These are phyloP conservation scores for Rhododendron simsii DNA, from an alignment of 148 eudicot species.

Conservation along the genomic window DNA sequence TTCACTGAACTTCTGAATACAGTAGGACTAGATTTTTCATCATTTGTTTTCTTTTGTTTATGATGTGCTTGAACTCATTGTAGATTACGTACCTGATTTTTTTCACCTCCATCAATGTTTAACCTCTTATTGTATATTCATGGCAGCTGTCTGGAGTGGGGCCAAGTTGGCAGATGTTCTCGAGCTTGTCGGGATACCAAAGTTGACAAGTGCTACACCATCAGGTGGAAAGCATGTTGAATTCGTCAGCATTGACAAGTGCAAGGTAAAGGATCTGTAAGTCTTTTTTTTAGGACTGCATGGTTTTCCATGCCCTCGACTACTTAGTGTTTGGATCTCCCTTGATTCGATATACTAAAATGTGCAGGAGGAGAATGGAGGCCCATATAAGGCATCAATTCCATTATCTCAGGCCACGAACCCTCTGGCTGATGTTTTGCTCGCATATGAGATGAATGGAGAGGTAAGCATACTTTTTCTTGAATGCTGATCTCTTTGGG, in stretches of 20 bases:
- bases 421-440: constrained; percentile 83
- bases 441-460: constrained; percentile 97
- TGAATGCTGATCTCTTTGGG: background rate
- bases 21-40: background rate
- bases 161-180: constrained; percentile 94
- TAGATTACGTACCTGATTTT: background rate
- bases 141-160: constrained; percentile 82
- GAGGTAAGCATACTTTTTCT: constrained; percentile 34
- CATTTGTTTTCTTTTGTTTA: background rate
- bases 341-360: background rate
- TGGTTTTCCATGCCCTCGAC: constrained; percentile 52
- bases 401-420: constrained; percentile 79
- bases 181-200: constrained; percentile 74
- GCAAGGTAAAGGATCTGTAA: constrained; percentile 52
- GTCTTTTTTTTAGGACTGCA: constrained; percentile 24
- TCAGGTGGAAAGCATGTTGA: constrained; percentile 91
- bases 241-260: constrained; percentile 89
- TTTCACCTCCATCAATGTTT: background rate
- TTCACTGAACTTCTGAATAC: background rate
- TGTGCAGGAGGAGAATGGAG: constrained; percentile 85
- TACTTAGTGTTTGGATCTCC: background rate
- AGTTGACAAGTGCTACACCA: constrained; percentile 50
- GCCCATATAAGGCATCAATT: constrained; percentile 90
- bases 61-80: background rate
- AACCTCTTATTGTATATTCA: constrained; percentile 39